A percentile compares a stretch with the other conserved stretches of the same genome.
phyloP scores from a whole-genome alignment of 495 filamentous ascomycete genomes.

The Hypomontagnella submonticulosa region DNA sequence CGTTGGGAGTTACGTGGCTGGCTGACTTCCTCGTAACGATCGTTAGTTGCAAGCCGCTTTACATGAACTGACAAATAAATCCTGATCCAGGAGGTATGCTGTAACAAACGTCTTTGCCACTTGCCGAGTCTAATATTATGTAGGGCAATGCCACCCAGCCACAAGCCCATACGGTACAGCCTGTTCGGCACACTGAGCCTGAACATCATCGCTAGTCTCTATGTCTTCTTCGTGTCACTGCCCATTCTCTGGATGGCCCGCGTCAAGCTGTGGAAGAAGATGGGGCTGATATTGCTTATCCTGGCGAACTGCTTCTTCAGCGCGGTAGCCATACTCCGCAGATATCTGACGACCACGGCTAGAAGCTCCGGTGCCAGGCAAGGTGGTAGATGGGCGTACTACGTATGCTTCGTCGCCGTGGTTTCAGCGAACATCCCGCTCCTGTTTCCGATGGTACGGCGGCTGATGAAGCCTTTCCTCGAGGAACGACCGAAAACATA shows the following conservation, averaged over 20 bases:
- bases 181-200: constrained; percentile 59
- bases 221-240: constrained; percentile 64
- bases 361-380: constrained; percentile 52
- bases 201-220: constrained; percentile 64
- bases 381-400: constrained; percentile 59
- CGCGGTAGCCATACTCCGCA: constrained; percentile 60
- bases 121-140: constrained; percentile 3
- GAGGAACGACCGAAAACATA: neutral
- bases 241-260: constrained; percentile 64
- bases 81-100: constrained; percentile 64
- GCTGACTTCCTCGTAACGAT: constrained; percentile 64
- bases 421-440: constrained; percentile 65
- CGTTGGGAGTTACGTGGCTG: constrained; percentile 64
- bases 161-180: constrained; percentile 57
- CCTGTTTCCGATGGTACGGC: constrained; percentile 59
- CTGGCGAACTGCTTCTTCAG: constrained; percentile 62
- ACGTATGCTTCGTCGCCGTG: constrained; percentile 64
- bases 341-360: constrained; percentile 55
- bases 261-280: constrained; percentile 58
- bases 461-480: constrained; percentile 48
- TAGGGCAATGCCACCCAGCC: constrained; percentile 62
- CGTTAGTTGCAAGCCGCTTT: constrained; percentile 62
- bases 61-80: constrained; percentile 66
- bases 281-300: constrained; percentile 60
- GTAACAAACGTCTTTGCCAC: neutral